A percentile compares a stretch with the other conserved stretches of the same genome.
phyloP scores from a whole-genome alignment of 192 early-diverging fungal genomes.

The Gamsiella multidivaricata region DNA sequence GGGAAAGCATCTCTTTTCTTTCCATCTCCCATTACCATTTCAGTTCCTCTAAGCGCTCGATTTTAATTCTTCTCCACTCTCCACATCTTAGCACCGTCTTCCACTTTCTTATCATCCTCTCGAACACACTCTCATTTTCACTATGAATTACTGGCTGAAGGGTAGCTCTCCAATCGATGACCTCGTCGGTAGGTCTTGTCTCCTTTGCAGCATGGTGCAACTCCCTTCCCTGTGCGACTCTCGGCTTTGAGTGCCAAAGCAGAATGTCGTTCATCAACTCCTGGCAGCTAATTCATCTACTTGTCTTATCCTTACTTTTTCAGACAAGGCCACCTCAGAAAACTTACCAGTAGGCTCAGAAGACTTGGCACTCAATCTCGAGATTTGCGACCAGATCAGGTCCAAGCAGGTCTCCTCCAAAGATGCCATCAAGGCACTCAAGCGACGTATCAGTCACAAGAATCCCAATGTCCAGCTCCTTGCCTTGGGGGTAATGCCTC shows the following conservation, averaged over 20 bases:
- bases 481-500: conserved; percentile 82
- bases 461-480: conserved; percentile 97
- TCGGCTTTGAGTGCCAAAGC: not conserved
- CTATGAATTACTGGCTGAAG: conserved; percentile 34
- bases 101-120: not conserved
- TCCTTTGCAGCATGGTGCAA: too few relatives aligned
- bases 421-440: conserved; percentile 79
- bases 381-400: conserved; percentile 94
- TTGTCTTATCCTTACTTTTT: not conserved
- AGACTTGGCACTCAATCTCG: conserved; percentile 84
- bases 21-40: not conserved
- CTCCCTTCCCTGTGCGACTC: too few relatives aligned
- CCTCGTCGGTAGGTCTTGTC: conserved; percentile 46
- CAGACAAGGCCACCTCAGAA: conserved; percentile 90
- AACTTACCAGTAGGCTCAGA: conserved; percentile 87
- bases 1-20: conserved; percentile 8
- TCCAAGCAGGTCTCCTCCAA: conserved; percentile 84
- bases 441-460: conserved; percentile 81
- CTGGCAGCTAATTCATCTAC: not conserved
- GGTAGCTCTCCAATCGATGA: conserved; percentile 54
- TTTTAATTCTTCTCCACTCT: not conserved
- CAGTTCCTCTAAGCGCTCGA: too few relatives aligned
- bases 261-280: too few relatives aligned
- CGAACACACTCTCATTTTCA: not conserved
- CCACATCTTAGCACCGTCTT: too few relatives aligned